A percentile compares a stretch with the other conserved stretches of the same genome.
These are phyloP conservation scores for Gamarada debralockiae DNA, from an alignment of 495 filamentous ascomycete species.

Conservation along the genomic window DNA sequence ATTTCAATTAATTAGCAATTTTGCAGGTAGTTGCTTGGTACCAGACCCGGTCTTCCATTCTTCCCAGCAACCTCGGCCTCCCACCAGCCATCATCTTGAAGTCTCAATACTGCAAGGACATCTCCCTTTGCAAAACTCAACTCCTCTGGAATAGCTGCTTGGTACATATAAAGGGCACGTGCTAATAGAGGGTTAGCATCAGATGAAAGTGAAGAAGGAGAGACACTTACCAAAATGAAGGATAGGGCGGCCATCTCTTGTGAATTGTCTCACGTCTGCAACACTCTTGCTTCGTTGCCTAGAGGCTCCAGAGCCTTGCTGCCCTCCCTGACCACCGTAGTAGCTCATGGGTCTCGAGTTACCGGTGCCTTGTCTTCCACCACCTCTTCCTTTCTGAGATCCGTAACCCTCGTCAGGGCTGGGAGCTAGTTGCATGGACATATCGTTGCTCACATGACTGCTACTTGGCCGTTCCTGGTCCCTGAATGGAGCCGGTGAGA, in stretches of 20 bases:
- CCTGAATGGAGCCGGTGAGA: constrained; percentile 53
- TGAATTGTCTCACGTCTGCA: constrained; percentile 70
- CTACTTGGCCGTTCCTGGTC: constrained; percentile 61
- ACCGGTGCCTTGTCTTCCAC: constrained; percentile 32
- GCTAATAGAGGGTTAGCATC: constrained; percentile 49
- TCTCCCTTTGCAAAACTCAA: constrained; percentile 93
- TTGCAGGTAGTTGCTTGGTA: constrained; percentile 97
- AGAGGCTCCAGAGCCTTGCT: constrained; percentile 30
- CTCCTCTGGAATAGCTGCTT: constrained; percentile 91
- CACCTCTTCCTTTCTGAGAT: constrained; percentile 40
- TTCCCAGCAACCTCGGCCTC: constrained; percentile 88
- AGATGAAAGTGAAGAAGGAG: not conserved
- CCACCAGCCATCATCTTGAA: constrained; percentile 99
- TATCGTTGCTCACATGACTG: constrained; percentile 46
- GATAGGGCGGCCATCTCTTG: constrained; percentile 81
- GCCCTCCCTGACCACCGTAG: constrained; percentile 50
- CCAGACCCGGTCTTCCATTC: constrained; percentile 71
- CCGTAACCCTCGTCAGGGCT: constrained; percentile 46
- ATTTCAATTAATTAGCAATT: constrained; percentile 42
- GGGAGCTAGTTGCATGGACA: constrained; percentile 71
- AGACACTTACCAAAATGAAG: constrained; percentile 83
- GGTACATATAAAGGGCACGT: constrained; percentile 90
- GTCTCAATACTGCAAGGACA: constrained; percentile 77
- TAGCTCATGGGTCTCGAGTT: constrained; percentile 50
- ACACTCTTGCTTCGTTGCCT: constrained; percentile 78